phyloP scores from a whole-genome alignment of 2,329 filamentous ascomycete species.

The Thielaviopsis ethacetica region DNA sequence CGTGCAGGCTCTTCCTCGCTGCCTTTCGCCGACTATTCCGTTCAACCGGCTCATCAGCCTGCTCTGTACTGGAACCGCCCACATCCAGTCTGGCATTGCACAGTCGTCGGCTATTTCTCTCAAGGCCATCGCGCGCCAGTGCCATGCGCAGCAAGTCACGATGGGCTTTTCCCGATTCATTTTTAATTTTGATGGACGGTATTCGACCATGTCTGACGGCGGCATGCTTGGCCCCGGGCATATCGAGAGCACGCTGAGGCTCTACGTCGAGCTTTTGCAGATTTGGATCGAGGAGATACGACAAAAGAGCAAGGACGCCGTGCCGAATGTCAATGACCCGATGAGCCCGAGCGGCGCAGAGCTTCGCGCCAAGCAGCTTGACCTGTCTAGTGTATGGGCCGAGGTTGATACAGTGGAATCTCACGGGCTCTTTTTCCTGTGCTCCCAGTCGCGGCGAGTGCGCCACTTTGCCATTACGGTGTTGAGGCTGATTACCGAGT shows the following conservation, averaged over 20 bases:
- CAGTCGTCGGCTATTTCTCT: constrained; percentile 81
- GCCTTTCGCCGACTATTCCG: constrained; percentile 74
- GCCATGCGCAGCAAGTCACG: constrained; percentile 85
- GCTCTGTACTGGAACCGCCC: constrained; percentile 88
- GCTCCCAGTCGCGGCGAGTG: constrained; percentile 83
- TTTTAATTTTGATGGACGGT: constrained; percentile 94
- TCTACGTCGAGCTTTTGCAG: constrained; percentile 84
- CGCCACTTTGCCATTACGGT: constrained; percentile 85
- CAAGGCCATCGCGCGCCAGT: constrained; percentile 87
- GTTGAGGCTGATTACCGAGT: constrained; percentile 78
- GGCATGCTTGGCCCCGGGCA: constrained; percentile 89
- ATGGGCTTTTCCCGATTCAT: constrained; percentile 96
- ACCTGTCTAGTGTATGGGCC: constrained; percentile 74
- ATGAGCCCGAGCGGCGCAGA: constrained; percentile 33
- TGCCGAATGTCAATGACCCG: constrained; percentile 33
- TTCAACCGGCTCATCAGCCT: constrained; percentile 91
- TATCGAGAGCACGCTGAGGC: constrained; percentile 79
- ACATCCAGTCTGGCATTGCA: constrained; percentile 85
- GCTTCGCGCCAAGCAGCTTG: constrained; percentile 55
- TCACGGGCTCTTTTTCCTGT: constrained; percentile 91
- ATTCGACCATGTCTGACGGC: constrained; percentile 94
- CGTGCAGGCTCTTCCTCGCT: constrained; percentile 88
- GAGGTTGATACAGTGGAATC: constrained; percentile 96
- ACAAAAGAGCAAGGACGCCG: constrained; percentile 62
- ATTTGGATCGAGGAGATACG: constrained; percentile 98